Evolutionary conservation across 1,284 basidiomycete species (phyloP), one percentile per base, ranked within the genome.

Genomic region (Sanghuangporus sanghuang): DNA sequence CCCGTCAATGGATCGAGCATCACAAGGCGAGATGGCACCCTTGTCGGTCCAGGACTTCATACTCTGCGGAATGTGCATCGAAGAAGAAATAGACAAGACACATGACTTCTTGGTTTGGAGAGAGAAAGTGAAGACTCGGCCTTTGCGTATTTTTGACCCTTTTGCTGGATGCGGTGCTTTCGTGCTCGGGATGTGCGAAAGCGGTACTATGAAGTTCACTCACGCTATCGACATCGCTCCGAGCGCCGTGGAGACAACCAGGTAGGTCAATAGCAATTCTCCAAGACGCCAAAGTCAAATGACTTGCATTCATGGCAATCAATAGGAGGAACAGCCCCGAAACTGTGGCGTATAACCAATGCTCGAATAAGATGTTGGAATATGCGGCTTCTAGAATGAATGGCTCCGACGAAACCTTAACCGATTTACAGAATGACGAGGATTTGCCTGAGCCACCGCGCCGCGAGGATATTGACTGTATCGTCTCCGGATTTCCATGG

Each of bases 401-500:
- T 48, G 78, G 78, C 2, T 77, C 78, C 60, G 61, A 73, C 2
- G 73, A 2, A 74, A 78, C 6, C 69, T 71, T 1, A 75, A 79
- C 0, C 73, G 72, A 12, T 77, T 79, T 55, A 74, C 82, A n/a
- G 75, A 49, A 74, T 57, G 69, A 76, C 16, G 73, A 73, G 46
- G 69, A 66, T 7, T 69, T 70, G 8, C 81, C 80, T 6, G 69
- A 72, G 7, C 80, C 82, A 27, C 82, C 82, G 2, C 74, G 74
- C 48, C 81, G 79, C 3, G 79, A 77, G 16, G 78, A 85, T 2
- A 80, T 89, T 50, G 81, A 89, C 56, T 79, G 84, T 40, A 78
- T 92, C 23, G 73, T 83, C 16, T 81, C 85, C 11, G 90, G 90
- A 0, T 88, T 92, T 68, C 90, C 90, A 57, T 92, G 90, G 89